Conservation (phyloP, 2,329 filamentous ascomycete genomes). For the Zymoseptoria crescenta region DNA sequence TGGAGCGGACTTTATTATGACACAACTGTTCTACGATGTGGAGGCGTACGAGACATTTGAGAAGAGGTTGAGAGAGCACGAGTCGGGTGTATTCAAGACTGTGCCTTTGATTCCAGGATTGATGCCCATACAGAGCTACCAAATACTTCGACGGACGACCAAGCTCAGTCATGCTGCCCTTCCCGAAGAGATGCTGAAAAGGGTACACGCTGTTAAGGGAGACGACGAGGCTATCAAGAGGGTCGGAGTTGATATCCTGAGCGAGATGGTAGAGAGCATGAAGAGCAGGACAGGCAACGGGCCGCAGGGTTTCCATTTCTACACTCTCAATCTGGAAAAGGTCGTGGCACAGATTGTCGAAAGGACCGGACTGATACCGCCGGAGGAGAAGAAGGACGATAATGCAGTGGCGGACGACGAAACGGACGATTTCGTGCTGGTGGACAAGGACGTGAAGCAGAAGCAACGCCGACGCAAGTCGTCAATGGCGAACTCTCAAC, state of each 20-base stretch:
- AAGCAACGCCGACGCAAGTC: constrained; percentile 48
- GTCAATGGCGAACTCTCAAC: constrained; percentile 74
- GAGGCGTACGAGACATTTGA: constrained; percentile 78
- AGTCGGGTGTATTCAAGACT: constrained; percentile 74
- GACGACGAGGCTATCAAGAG: constrained; percentile 77
- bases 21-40: constrained; percentile 91
- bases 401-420: constrained; percentile 22
- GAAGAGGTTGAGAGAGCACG: constrained; percentile 64
- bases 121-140: constrained; percentile 97
- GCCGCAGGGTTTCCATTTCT: constrained; percentile 87
- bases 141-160: constrained; percentile 86
- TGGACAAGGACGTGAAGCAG: constrained; percentile 43
- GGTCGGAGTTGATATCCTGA: constrained; percentile 72
- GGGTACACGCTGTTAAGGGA: constrained; percentile 64
- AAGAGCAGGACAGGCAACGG: constrained; percentile 52
- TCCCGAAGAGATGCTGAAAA: constrained; percentile 60
- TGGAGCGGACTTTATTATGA: constrained; percentile 97
- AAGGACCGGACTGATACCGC: constrained; percentile 71
- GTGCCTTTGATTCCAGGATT: constrained; percentile 89
- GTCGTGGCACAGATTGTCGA: constrained; percentile 90
- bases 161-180: constrained; percentile 88
- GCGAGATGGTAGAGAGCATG: constrained; percentile 74
- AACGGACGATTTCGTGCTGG: constrained; percentile 32
- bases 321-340: constrained; percentile 93
- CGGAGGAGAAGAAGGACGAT: constrained; percentile 38